Percentiles rank a stretch among this genome's conserved stretches.
Conservation (phyloP, 257 asterid genomes). For the Penstemon davidsonii region DNA sequence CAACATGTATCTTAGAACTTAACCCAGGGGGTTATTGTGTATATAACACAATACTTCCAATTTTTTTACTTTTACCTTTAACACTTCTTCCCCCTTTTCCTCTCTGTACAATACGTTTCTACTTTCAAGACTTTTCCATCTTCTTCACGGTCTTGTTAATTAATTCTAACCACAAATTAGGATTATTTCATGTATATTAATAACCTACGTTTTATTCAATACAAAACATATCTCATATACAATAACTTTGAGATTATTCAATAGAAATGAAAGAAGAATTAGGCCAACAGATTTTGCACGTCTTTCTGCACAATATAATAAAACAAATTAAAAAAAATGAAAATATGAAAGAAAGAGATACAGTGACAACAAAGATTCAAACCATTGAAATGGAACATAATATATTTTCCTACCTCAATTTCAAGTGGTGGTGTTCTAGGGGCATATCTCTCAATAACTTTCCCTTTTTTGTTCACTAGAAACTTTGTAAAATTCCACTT, state of each 20-base stretch:
- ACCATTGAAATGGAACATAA: not conserved
- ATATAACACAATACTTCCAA: too few species aligned
- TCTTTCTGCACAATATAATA: slow-evolving; percentile 49
- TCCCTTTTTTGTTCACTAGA: slow-evolving; percentile 68
- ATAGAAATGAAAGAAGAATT: slow-evolving; percentile 12
- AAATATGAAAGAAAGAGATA: not conserved
- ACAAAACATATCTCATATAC: not conserved
- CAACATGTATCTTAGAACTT: too few species aligned
- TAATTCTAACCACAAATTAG: too few species aligned
- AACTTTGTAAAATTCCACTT: slow-evolving; percentile 88
- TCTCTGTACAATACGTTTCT: too few species aligned
- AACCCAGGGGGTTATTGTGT: too few species aligned
- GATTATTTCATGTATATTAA: too few species aligned
- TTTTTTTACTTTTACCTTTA: too few species aligned
- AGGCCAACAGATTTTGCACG: slow-evolving; percentile 44
- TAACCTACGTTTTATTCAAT: too few species aligned
- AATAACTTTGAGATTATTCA: not conserved
- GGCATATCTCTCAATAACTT: slow-evolving; percentile 63
- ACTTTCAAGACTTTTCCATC: too few species aligned
- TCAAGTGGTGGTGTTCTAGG: slow-evolving; percentile 72
- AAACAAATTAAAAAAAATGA: not conserved
- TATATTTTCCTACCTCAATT: slow-evolving; percentile 47
- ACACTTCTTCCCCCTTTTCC: too few species aligned
- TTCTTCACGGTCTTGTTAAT: too few species aligned
- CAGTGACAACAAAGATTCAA: not conserved